Conservation (phyloP, 805 yeast genomes). For the Yarrowia sp. region DNA sequence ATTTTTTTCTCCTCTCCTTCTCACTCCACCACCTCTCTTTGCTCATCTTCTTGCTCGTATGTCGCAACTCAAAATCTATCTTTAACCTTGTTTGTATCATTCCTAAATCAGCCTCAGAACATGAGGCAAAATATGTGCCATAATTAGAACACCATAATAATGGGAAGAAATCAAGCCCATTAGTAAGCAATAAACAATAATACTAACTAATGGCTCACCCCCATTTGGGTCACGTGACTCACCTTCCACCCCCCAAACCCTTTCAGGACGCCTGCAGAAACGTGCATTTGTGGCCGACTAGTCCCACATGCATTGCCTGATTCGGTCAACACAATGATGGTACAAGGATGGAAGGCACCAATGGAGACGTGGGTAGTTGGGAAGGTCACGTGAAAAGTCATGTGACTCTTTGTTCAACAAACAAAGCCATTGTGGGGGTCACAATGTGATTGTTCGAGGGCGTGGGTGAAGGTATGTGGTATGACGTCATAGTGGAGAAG, state of each 20-base stretch:
- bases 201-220: too few species aligned
- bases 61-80: slow-evolving; percentile 6
- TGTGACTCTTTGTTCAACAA: too few species aligned
- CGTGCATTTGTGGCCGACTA: slow-evolving; percentile 2
- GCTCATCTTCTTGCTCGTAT: not conserved
- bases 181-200: too few species aligned
- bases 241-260: not conserved
- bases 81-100: not conserved
- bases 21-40: too few species aligned
- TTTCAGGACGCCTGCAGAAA: not conserved
- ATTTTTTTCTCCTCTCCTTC: too few species aligned
- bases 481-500: too few species aligned
- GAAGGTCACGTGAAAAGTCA: not conserved
- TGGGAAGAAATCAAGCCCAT: too few species aligned
- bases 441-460: too few species aligned
- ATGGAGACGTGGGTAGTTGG: too few species aligned
- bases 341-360: not conserved
- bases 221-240: not conserved
- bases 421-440: too few species aligned
- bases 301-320: not conserved
- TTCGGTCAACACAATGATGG: not conserved
- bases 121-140: not conserved
- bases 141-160: too few species aligned
- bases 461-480: too few species aligned
- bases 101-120: not conserved